Evolutionary conservation across 306 rosid genomes (phyloP), one percentile per base, ranked within the genome.

Genomic region (Lathyrus oleraceus): DNA sequence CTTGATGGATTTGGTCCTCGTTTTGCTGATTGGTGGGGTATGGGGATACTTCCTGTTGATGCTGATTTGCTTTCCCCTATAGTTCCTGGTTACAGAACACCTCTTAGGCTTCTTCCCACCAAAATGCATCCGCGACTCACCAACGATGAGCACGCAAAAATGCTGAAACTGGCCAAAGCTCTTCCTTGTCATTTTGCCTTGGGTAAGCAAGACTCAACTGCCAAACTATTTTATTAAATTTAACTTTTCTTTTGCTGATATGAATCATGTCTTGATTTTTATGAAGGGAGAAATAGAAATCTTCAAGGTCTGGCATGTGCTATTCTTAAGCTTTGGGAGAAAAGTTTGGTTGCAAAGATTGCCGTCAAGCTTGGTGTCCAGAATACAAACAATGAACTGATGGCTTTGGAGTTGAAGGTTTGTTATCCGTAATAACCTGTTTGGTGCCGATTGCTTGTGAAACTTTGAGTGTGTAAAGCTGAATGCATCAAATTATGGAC

Each of bases 111-210:
- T 78, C 97, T 91, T 73, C 97, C 99, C 14, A 78, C 90, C 3
- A 92, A 92, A 69, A 86, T 91, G 96, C 85, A 83, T 51, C 81
- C 86, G 0, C 79, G 89, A 59, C 81, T 95, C 49, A 91, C 97
- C 20, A 81, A 95, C 75, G 87, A 81, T 30, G 97, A 95, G 80
- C 80, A 91, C 80, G 87, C 96, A 4, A 85, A 87, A 62, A 51
- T 95, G 69, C 84, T 95, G 77, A 91, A 89, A 59, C 75, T 87
- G 80, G 86, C 99, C 47, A 95, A 83, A 72, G 80, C 92, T 35
- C 85, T 95, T 80, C 99, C 99, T 73, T 86, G 92, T 70, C 99
- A 91, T 86, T 95, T 95, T 83, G 96, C 99, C 47, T 87, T 95
- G 28, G 97, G 99, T 95, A 91, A 45, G 56, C 11, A 0, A 9